phyloP scores from a whole-genome alignment of 2,329 filamentous ascomycete genomes.

The Aspergillus pseudonomiae region DNA sequence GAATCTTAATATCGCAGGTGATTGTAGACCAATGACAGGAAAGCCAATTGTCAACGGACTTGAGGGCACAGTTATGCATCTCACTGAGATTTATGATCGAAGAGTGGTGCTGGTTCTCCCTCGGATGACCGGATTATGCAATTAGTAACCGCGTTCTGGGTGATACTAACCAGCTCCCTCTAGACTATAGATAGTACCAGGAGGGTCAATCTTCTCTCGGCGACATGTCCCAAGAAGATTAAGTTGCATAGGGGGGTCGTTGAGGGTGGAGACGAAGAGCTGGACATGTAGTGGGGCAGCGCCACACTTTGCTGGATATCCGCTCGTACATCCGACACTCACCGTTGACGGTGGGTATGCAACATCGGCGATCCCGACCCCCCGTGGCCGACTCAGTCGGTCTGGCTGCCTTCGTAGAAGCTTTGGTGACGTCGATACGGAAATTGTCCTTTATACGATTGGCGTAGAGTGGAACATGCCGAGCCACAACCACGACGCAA shows the following conservation, averaged over 20 bases:
- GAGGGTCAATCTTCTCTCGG: background rate
- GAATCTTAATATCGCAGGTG: background rate
- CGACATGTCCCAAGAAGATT: background rate
- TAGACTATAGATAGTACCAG: background rate
- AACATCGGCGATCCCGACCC: background rate
- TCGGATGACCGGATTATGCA: background rate
- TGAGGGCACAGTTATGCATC: background rate
- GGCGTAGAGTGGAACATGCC: background rate
- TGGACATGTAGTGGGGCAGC: background rate
- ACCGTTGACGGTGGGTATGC: background rate
- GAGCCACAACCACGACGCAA: background rate
- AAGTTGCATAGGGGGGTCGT: background rate
- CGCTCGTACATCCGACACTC: constrained; percentile 1
- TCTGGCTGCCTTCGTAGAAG: background rate
- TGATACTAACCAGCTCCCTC: background rate
- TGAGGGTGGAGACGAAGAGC: background rate
- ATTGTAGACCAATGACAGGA: background rate
- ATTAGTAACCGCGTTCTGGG: background rate
- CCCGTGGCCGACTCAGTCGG: background rate
- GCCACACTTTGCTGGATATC: constrained; percentile 5
- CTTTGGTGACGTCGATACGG: background rate
- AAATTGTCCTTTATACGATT: background rate
- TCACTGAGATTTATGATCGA: background rate
- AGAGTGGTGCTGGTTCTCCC: background rate
- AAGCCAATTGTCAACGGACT: background rate